These are phyloP conservation scores for Pyrenochaeta sp. DNA, from an alignment of 2,329 filamentous ascomycete species.

Conservation along the genomic window DNA sequence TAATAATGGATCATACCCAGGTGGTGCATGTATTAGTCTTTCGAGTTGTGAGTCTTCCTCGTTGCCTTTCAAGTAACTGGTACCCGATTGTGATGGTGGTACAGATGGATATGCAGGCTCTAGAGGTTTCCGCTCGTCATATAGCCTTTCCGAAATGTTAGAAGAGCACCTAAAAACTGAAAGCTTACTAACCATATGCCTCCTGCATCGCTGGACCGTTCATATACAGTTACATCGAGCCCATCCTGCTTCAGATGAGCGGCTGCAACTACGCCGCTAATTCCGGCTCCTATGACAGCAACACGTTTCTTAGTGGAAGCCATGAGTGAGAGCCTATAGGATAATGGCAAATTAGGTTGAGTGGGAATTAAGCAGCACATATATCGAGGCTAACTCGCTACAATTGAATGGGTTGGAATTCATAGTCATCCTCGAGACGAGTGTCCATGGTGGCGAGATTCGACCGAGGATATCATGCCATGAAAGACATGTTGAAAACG, in stretches of 20 bases:
- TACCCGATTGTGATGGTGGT: conserved; percentile 25
- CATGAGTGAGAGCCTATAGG: conserved; percentile 12
- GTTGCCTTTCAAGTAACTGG: conserved; percentile 23
- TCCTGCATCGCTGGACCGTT: conserved; percentile 61
- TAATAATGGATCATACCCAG: conserved; percentile 50
- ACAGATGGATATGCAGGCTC: conserved; percentile 59
- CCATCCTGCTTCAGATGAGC: conserved; percentile 46
- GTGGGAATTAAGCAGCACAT: background rate
- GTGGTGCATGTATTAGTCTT: conserved; percentile 56
- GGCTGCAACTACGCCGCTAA: conserved; percentile 47
- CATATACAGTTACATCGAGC: conserved; percentile 63
- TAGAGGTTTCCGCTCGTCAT: conserved; percentile 58
- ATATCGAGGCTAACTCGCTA: background rate
- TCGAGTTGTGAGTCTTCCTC: conserved; percentile 17
- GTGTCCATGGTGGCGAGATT: background rate
- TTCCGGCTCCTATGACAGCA: conserved; percentile 49
- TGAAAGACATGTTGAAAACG: background rate
- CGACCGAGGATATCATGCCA: background rate
- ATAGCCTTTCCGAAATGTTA: conserved; percentile 49
- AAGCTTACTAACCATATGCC: conserved; percentile 61
- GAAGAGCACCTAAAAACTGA: background rate
- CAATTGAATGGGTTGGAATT: background rate
- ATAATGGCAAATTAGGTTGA: background rate
- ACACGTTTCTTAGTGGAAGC: conserved; percentile 26
- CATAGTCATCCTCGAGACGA: no score